Percentiles rank a stretch among this genome's conserved stretches.
Evolutionary conservation across 2,329 filamentous ascomycete species (phyloP).

Genomic region (Xylariales sp.): DNA sequence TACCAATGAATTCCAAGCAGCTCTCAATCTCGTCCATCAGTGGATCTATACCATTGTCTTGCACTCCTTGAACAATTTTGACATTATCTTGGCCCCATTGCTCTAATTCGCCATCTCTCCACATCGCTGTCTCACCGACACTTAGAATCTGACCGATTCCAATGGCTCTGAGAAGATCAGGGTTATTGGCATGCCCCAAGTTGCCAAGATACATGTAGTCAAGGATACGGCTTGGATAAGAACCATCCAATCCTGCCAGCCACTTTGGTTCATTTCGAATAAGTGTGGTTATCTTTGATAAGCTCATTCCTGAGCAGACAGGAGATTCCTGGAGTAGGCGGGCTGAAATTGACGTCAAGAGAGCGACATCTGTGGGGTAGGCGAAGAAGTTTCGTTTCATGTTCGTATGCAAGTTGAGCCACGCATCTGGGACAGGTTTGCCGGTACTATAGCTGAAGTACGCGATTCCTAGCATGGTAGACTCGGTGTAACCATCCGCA

Average conservation of each 20-base stretch:
- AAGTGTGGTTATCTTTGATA: constrained; percentile 48
- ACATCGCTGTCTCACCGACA: constrained; percentile 83
- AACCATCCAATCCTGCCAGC: constrained; percentile 82
- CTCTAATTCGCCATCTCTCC: constrained; percentile 67
- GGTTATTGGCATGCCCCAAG: constrained; percentile 89
- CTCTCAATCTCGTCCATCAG: constrained; percentile 79
- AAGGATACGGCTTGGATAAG: constrained; percentile 80
- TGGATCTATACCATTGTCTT: constrained; percentile 95
- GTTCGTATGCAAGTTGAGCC: constrained; percentile 77
- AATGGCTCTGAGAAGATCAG: constrained; percentile 70
- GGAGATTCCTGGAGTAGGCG: constrained; percentile 73
- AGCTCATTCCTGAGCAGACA: constrained; percentile 38
- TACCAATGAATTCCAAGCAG: constrained; percentile 90
- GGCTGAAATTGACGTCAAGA: constrained; percentile 72
- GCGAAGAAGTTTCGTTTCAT: constrained; percentile 93
- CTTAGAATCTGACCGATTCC: constrained; percentile 87
- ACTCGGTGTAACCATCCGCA: constrained; percentile 93
- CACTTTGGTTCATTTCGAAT: constrained; percentile 66
- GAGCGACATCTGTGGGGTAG: constrained; percentile 82
- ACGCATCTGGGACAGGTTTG: constrained; percentile 74
- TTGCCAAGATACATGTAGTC: constrained; percentile 98
- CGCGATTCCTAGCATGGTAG: constrained; percentile 79
- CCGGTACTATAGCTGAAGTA: constrained; percentile 94
- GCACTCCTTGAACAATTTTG: constrained; percentile 77
- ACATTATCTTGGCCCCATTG: constrained; percentile 76